Evolutionary conservation across 495 filamentous ascomycete species (phyloP).

Genomic region (Halenospora varia): DNA sequence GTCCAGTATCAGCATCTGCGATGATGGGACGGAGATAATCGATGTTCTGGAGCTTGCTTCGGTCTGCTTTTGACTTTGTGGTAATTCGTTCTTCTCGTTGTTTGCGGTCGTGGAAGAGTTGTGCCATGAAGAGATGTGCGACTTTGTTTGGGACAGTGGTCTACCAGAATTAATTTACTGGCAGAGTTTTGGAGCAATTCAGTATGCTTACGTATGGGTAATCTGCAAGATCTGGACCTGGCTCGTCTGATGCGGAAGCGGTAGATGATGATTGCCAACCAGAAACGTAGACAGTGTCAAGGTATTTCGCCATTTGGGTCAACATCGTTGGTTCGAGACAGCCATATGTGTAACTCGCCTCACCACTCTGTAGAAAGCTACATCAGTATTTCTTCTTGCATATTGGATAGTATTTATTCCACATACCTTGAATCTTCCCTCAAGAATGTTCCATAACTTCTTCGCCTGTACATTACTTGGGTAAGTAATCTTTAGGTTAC

Average conservation of each 20-base stretch:
- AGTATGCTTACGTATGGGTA: constrained; percentile 78
- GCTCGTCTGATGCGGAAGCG: constrained; percentile 89
- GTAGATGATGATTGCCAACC: constrained; percentile 99
- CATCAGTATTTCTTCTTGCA: not conserved
- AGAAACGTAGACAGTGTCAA: constrained; percentile 97
- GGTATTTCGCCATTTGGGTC: constrained; percentile 98
- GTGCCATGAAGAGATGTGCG: constrained; percentile 91
- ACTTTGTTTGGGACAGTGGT: constrained; percentile 99
- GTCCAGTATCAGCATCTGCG: constrained; percentile 95
- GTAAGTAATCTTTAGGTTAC: constrained; percentile 87
- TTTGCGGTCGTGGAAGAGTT: constrained; percentile 99
- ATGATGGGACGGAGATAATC: constrained; percentile 96
- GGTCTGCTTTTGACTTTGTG: constrained; percentile 62
- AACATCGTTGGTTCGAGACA: constrained; percentile 97
- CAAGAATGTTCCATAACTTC: constrained; percentile 92
- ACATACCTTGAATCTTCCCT: constrained; percentile 74
- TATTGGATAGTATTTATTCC: not conserved
- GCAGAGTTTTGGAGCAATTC: constrained; percentile 1
- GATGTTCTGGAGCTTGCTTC: constrained; percentile 70
- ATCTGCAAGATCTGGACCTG: constrained; percentile 95
- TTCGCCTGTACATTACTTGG: constrained; percentile 82
- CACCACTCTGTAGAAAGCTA: constrained; percentile 55
- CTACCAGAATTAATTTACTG: constrained; percentile 44
- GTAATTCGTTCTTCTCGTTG: constrained; percentile 91
- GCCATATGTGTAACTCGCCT: constrained; percentile 91